Evolutionary conservation across 495 filamentous ascomycete species (phyloP).

Genomic region (Physcia stellaris): DNA sequence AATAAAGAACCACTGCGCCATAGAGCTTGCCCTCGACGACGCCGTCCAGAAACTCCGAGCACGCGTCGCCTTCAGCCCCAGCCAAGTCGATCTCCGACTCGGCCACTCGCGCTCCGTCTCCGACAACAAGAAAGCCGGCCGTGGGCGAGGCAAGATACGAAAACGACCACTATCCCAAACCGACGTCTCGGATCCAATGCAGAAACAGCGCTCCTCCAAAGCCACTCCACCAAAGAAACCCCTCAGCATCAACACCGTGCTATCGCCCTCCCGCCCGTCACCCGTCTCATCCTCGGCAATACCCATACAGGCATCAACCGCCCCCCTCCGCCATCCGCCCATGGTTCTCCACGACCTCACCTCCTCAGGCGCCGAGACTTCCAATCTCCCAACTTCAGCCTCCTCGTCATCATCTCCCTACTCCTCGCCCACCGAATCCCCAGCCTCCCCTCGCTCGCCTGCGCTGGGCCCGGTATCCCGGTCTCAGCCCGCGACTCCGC

Average conservation of each 20-base stretch:
- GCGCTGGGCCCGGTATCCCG: constrained; percentile 4
- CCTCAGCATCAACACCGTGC: constrained; percentile 11
- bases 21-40: constrained; percentile 74
- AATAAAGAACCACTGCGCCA: constrained; percentile 68
- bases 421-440: constrained; percentile 9
- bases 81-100: constrained; percentile 43
- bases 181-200: constrained; percentile 7
- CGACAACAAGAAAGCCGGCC: neutral
- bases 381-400: constrained; percentile 12
- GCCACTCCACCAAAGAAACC: constrained; percentile 10
- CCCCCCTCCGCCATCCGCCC: neutral
- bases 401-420: constrained; percentile 12
- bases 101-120: neutral
- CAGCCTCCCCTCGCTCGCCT: constrained; percentile 5
- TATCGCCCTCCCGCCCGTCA: neutral
- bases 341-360: constrained; percentile 7
- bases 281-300: neutral
- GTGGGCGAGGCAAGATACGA: constrained; percentile 4
- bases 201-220: neutral
- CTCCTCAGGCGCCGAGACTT: constrained; percentile 14
- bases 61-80: constrained; percentile 66
- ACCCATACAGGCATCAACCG: neutral
- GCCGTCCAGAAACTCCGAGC: constrained; percentile 67
- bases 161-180: constrained; percentile 12
- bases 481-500: constrained; percentile 14